Conservation (phyloP, 108 stramenopile genomes). For the Mayamaea pseudoterrestris region DNA sequence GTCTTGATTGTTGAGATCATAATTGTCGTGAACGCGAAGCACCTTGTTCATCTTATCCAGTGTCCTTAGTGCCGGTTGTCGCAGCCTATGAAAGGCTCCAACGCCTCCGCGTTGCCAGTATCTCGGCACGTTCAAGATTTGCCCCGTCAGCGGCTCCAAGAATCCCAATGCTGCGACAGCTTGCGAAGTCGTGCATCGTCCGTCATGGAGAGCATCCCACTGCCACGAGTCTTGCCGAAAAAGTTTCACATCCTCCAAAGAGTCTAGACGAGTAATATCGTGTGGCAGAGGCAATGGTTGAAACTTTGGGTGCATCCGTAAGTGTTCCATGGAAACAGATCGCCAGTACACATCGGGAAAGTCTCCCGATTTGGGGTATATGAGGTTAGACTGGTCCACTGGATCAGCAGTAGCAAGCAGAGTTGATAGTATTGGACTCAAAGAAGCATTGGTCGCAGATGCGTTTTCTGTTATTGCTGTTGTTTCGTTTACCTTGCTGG, state of each 20-base stretch:
- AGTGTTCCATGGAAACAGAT: constrained; percentile 60
- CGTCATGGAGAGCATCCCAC: constrained; percentile 74
- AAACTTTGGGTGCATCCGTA: constrained; percentile 65
- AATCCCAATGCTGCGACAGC: constrained; percentile 67
- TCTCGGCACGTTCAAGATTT: constrained; percentile 45
- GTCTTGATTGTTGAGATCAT: too few species aligned
- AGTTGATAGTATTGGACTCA: too few species aligned
- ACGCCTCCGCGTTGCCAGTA: constrained; percentile 44
- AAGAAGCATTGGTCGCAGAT: too few species aligned
- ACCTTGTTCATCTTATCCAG: constrained; percentile 47
- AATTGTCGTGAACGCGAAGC: too few species aligned
- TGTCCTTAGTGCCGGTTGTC: constrained; percentile 21
- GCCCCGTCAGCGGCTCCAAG: constrained; percentile 41
- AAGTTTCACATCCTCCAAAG: constrained; percentile 49
- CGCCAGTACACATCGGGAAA: constrained; percentile 72
- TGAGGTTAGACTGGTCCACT: too few species aligned
- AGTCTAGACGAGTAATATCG: constrained; percentile 19
- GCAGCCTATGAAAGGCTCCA: constrained; percentile 58
- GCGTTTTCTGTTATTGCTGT: too few species aligned
- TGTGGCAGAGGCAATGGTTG: constrained; percentile 48
- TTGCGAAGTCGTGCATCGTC: constrained; percentile 76
- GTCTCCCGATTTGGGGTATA: too few species aligned
- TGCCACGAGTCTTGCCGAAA: constrained; percentile 88
- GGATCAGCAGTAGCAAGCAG: too few species aligned
- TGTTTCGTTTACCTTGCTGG: too few species aligned